Conservation (phyloP, 306 rosid species). For the Fagus sylvatica region DNA sequence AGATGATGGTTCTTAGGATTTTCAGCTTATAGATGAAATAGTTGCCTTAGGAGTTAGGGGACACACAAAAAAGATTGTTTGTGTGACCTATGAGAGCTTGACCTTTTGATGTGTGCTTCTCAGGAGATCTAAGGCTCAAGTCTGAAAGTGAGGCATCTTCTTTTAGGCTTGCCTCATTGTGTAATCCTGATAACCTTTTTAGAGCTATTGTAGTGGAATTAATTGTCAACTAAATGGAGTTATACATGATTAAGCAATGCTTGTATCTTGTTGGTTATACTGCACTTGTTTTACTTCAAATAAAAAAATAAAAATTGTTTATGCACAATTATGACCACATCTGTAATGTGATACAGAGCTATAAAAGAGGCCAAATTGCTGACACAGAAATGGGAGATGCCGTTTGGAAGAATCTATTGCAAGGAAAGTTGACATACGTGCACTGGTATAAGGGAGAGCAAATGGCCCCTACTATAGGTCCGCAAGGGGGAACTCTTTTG, state of each 20-base stretch:
- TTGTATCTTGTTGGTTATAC: slow-evolving; percentile 20
- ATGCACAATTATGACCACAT: slow-evolving; percentile 18
- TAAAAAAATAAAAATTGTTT: too few relatives aligned
- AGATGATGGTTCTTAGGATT: not conserved
- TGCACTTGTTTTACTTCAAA: not conserved
- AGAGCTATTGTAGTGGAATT: not conserved
- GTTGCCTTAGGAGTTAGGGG: too few relatives aligned
- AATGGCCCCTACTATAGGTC: slow-evolving; percentile 75
- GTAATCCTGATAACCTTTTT: not conserved
- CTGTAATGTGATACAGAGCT: slow-evolving; percentile 49
- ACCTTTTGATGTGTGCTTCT: not conserved
- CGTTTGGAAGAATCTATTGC: slow-evolving; percentile 52
- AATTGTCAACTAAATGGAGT: not conserved
- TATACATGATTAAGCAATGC: not conserved
- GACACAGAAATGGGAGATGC: slow-evolving; percentile 47
- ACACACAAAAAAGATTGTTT: too few relatives aligned
- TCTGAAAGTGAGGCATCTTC: slow-evolving; percentile 16
- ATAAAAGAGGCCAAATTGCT: slow-evolving; percentile 58
- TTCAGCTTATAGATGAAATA: not conserved
- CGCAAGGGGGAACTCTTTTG: slow-evolving; percentile 70
- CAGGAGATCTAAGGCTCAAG: slow-evolving; percentile 4
- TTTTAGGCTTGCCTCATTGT: not conserved
- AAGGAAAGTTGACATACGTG: slow-evolving; percentile 73
- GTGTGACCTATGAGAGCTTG: too few relatives aligned
- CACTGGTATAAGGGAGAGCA: slow-evolving; percentile 85